Conservation (phyloP, 208 protist genomes). For the Naegleria fowleri region DNA sequence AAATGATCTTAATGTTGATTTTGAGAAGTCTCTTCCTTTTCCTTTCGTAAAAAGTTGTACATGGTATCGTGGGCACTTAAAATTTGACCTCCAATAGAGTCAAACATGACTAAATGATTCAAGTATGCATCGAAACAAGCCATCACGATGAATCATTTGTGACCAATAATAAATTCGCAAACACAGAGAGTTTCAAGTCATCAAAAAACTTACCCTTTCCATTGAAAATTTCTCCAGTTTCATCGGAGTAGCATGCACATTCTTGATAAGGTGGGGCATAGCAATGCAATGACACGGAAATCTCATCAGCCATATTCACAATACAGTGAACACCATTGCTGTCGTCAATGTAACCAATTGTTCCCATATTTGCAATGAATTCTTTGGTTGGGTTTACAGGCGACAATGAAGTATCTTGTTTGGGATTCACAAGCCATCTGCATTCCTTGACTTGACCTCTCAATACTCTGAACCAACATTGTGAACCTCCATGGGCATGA, state of each 20-base stretch:
- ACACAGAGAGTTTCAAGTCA: too few species aligned
- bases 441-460: constrained; percentile 4
- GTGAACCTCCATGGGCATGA: background rate
- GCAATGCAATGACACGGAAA: background rate
- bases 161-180: too few species aligned
- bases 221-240: background rate
- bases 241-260: background rate
- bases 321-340: background rate
- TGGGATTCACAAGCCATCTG: background rate
- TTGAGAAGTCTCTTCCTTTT: too few species aligned
- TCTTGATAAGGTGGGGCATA: constrained; percentile 13
- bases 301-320: background rate
- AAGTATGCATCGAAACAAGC: too few species aligned
- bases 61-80: background rate
- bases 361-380: background rate
- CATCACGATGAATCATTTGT: too few species aligned
- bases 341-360: constrained; percentile 19
- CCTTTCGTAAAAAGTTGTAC: too few species aligned
- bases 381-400: background rate
- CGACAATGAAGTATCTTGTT: background rate
- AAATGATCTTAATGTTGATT: too few species aligned
- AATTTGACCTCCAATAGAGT: background rate
- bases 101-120: background rate
- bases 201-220: background rate
- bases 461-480: constrained; percentile 23